These are phyloP conservation scores for Kwoniella botswanensis DNA, from an alignment of 768 basidiomycete species.

Conservation along the genomic window DNA sequence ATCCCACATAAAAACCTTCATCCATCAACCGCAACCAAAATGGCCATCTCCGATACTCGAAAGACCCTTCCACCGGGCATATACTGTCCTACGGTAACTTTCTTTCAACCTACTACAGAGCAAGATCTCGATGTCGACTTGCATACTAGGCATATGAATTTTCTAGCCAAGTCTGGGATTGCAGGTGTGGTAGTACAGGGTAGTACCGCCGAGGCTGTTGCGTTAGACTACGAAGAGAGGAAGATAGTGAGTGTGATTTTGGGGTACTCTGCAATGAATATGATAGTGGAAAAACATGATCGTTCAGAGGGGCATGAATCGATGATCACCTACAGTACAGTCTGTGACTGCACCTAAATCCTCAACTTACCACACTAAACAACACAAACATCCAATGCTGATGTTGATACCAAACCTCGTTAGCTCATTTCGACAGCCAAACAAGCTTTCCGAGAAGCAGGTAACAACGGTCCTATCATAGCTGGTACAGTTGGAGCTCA, in stretches of 20 bases:
- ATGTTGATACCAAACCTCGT: no score
- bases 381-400: no score
- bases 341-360: no score
- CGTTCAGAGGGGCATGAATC: no score
- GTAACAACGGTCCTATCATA: conserved; percentile 41
- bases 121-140: conserved; percentile 58
- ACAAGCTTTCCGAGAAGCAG: conserved; percentile 27
- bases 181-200: conserved; percentile 52
- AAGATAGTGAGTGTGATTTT: conserved; percentile 39
- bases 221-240: conserved; percentile 53
- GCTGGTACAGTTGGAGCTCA: conserved; percentile 46
- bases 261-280: no score
- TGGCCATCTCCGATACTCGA: conserved; percentile 13
- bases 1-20: no score
- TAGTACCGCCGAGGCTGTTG: conserved; percentile 55
- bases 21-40: neutral
- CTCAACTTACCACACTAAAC: no score
- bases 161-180: conserved; percentile 52
- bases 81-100: conserved; percentile 53
- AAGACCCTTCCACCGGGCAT: conserved; percentile 40
- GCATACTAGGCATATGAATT: conserved; percentile 56
- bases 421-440: conserved; percentile 38
- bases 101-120: conserved; percentile 53
- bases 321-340: no score
- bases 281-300: no score